Evolutionary conservation across 345 rosid genomes (phyloP).

Genomic region (Lumnitzera littorea): DNA sequence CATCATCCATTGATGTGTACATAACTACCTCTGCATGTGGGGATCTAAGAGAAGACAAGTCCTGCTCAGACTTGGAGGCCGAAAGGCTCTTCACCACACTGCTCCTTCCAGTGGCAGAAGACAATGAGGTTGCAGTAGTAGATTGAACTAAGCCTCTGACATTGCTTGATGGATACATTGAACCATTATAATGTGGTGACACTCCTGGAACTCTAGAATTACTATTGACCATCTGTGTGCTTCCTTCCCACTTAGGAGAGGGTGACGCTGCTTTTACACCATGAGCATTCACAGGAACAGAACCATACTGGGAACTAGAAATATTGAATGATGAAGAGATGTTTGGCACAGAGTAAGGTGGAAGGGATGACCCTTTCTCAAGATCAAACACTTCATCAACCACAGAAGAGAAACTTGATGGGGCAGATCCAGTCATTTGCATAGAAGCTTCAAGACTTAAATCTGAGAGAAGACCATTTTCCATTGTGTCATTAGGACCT

Average conservation of each 20-base stretch:
- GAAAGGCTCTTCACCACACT: constrained; percentile 37
- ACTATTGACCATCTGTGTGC: constrained; percentile 30
- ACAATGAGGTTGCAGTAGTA: constrained; percentile 37
- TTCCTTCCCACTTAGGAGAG: constrained; percentile 60
- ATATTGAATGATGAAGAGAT: constrained; percentile 27
- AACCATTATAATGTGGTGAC: constrained; percentile 31
- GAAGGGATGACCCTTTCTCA: constrained; percentile 52
- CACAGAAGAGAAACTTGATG: constrained; percentile 66
- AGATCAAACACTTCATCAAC: constrained; percentile 95
- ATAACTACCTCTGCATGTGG: constrained; percentile 41
- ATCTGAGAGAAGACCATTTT: constrained; percentile 48
- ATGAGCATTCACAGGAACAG: constrained; percentile 36
- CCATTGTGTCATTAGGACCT: constrained; percentile 39
- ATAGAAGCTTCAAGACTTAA: constrained; percentile 42
- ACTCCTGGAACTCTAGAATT: constrained; percentile 25
- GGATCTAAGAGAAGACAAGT: constrained; percentile 63
- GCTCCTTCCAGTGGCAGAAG: constrained; percentile 47
- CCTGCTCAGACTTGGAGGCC: constrained; percentile 77
- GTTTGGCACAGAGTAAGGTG: constrained; percentile 39
- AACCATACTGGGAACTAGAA: constrained; percentile 47
- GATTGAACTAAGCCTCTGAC: constrained; percentile 43
- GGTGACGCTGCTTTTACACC: constrained; percentile 33
- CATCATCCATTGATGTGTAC: constrained; percentile 36
- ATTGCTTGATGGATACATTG: constrained; percentile 41
- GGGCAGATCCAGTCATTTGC: constrained; percentile 40